Percentiles rank a stretch among this genome's conserved stretches.
These are phyloP conservation scores for Rhynchospora pubera DNA, from an alignment of 176 grass and related monocot species.

Conservation along the genomic window DNA sequence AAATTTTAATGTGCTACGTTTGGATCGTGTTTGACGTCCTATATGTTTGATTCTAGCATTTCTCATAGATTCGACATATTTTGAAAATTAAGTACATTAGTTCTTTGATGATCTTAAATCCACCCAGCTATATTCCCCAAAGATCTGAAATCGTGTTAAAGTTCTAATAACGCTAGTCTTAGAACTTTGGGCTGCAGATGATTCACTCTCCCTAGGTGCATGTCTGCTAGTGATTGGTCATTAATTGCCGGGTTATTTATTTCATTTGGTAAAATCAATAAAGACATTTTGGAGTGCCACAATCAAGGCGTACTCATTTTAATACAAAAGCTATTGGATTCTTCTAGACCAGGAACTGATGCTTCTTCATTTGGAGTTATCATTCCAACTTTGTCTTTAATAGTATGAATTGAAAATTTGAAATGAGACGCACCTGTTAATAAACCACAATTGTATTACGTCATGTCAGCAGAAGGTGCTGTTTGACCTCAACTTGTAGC, in stretches of 20 bases:
- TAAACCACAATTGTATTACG: too few species aligned
- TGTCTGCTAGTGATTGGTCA: slow-evolving; percentile 19
- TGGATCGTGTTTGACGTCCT: too few species aligned
- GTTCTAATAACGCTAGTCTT: background rate
- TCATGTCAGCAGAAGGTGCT: background rate
- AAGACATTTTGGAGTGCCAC: slow-evolving; percentile 1
- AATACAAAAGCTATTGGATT: slow-evolving; percentile 10
- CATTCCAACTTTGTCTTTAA: background rate
- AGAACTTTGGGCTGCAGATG: background rate
- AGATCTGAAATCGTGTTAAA: background rate
- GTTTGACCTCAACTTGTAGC: background rate
- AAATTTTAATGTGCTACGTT: too few species aligned
- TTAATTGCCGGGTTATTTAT: slow-evolving; percentile 5
- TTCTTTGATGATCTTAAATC: too few species aligned
- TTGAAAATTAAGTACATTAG: too few species aligned
- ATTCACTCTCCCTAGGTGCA: slow-evolving; percentile 2
- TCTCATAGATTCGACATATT: too few species aligned
- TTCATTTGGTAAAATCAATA: background rate
- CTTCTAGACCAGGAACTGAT: background rate
- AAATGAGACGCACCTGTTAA: background rate
- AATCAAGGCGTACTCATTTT: background rate
- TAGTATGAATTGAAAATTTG: background rate
- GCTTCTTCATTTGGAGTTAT: background rate
- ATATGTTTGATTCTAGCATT: too few species aligned
- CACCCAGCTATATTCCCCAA: too few species aligned